Base-by-base conservation (phyloP, 108 stramenopile genomes). In the Aurantiochytrium sp. region DNA sequence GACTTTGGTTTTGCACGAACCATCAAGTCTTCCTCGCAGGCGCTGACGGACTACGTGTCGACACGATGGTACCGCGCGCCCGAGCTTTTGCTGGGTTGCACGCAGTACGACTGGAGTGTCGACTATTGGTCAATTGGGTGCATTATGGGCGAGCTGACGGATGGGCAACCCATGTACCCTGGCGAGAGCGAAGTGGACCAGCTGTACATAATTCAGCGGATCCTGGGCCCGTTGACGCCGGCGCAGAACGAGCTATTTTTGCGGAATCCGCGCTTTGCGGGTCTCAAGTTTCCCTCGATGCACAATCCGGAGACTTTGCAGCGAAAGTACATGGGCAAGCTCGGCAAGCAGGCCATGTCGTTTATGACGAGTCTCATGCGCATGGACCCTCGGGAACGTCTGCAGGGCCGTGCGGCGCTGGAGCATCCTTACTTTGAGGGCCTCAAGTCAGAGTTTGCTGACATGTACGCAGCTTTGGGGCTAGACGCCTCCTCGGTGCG, bases 11-110 rank as follows among this genome's bases (percentile, higher is more conserved):
- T 95, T 59, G 94, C 94, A 4, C 44, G 94, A 64, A 91, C 64
- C 3, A 19, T 94, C 8, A 87, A 60, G 16, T 23, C 91, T 42
- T 88, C 88, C 16, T 49, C 83, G 58, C 23, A n/a, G 21, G 60
- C 60, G 21, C 58, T 95, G 45, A 95, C 94, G 44, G 94, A 95
- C 89, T 95, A 95, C 87, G 95, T 95, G 2, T 94, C 94, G 2
- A 95, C 95, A 44, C 71, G 94, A 35, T 95, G 95, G 95, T 95
- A 95, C 88, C 91, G 95, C 14, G 94, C 94, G 4, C 95, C 95
- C 5, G 95, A 95, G 93, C 94, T 95, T 44, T 90, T 95, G 72
- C 89, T 95, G 0, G 94, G 95, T 5, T 90, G 58, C 23, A 92
- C 94, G 14, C 58, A 71, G 21, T 95, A 95, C 88, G 87, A 87